A percentile compares a stretch with the other conserved stretches of the same genome.
phyloP scores from a whole-genome alignment of 495 filamentous ascomycete species.

The Tuber borchii region DNA sequence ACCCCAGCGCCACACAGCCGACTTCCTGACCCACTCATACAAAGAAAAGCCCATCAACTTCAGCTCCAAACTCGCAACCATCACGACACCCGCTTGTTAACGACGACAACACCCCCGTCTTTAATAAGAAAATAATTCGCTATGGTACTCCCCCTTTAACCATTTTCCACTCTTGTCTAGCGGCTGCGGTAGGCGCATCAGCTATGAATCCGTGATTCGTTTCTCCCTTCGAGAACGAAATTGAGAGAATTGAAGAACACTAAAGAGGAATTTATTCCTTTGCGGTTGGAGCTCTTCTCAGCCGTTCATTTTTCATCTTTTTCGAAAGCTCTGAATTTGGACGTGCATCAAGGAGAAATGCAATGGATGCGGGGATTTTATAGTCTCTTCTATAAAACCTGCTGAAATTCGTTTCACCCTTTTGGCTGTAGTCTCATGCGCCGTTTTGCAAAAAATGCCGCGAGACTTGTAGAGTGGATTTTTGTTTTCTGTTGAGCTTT shows the following conservation, averaged over 20 bases:
- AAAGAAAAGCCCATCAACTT: background rate
- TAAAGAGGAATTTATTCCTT: background rate
- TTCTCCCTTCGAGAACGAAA: slow-evolving; percentile 15
- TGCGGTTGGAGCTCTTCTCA: slow-evolving; percentile 12
- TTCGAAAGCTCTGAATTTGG: slow-evolving; percentile 14
- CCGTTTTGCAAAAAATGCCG: slow-evolving; percentile 34
- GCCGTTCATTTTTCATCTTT: slow-evolving; percentile 17
- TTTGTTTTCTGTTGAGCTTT: slow-evolving; percentile 61
- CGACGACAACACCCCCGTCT: background rate
- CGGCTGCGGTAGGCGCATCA: slow-evolving; percentile 19
- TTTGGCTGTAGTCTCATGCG: slow-evolving; percentile 40
- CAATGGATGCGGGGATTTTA: slow-evolving; percentile 10
- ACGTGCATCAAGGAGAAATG: slow-evolving; percentile 3
- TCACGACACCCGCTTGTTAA: background rate
- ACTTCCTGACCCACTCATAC: background rate
- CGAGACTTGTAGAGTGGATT: slow-evolving; percentile 55
- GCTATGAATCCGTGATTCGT: slow-evolving; percentile 17
- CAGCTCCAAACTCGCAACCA: background rate
- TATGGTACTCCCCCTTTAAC: slow-evolving; percentile 26
- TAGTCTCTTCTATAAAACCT: slow-evolving; percentile 12
- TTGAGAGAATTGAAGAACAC: slow-evolving; percentile 16
- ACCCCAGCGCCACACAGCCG: background rate
- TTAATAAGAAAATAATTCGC: slow-evolving; percentile 4
- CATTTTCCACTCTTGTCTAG: slow-evolving; percentile 7
- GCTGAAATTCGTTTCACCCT: slow-evolving; percentile 16